Percentiles rank a stretch among this genome's conserved stretches.
phyloP scores from a whole-genome alignment of 805 yeast genomes.

The Lipomyces starkeyi region DNA sequence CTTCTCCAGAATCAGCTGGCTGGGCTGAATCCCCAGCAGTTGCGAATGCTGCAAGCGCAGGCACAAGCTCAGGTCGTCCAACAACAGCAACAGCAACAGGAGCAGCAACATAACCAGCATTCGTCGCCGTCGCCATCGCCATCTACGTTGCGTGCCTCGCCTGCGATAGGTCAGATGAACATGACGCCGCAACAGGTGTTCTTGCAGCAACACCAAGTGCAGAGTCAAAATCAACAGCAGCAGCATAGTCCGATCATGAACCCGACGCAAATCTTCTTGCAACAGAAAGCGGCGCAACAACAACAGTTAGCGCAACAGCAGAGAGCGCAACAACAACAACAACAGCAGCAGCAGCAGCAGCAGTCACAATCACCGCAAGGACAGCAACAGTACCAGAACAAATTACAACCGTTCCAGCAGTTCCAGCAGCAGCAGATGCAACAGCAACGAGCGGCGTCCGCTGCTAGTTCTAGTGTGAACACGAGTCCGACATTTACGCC shows the following conservation, averaged over 20 bases:
- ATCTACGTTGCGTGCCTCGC: conserved; percentile 11
- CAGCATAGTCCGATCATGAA: conserved; percentile 13
- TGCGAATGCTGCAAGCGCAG: conserved; percentile 17
- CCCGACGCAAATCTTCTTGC: background rate
- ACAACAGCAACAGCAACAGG: conserved; percentile 15
- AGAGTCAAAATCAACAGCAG: conserved; percentile 22
- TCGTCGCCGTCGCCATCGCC: conserved; percentile 13
- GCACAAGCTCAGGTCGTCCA: conserved; percentile 20
- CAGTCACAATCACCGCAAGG: conserved; percentile 12
- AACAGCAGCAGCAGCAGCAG: conserved; percentile 11
- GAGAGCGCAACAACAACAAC: conserved; percentile 3
- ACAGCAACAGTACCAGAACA: conserved; percentile 14
- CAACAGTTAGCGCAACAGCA: background rate
- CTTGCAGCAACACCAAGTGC: conserved; percentile 20
- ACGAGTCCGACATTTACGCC: background rate
- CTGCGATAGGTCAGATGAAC: conserved; percentile 11
- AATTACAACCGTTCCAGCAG: conserved; percentile 18
- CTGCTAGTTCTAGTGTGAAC: background rate
- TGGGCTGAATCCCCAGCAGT: conserved; percentile 4
- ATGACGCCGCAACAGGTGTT: conserved; percentile 12
- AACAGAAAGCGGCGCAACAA: background rate
- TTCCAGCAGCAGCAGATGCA: conserved; percentile 16
- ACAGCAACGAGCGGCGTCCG: conserved; percentile 15
- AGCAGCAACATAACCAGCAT: conserved; percentile 19
- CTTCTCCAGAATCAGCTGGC: conserved; percentile 18